A percentile compares a stretch with the other conserved stretches of the same genome.
These are phyloP conservation scores for Suhomyces panamericanus DNA, from an alignment of 1,139 yeast species.

Conservation along the genomic window DNA sequence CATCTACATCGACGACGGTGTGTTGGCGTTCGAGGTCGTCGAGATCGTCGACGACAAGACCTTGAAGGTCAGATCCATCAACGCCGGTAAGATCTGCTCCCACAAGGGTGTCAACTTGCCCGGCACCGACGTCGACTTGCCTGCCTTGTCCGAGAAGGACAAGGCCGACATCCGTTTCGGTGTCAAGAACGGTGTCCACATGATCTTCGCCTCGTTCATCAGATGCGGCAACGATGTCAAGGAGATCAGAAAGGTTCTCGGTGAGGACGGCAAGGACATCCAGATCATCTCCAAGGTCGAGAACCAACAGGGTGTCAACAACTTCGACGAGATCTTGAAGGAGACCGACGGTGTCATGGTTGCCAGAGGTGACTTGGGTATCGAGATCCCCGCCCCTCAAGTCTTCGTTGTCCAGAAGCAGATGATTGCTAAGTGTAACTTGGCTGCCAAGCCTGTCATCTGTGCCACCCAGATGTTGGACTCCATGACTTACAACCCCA, in stretches of 20 bases:
- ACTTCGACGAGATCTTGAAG: slow-evolving; percentile 90
- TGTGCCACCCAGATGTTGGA: slow-evolving; percentile 99
- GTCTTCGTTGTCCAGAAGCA: slow-evolving; percentile 98
- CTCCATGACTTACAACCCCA: slow-evolving; percentile 99
- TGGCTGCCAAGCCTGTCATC: slow-evolving; percentile 99
- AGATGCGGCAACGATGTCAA: slow-evolving; percentile 89
- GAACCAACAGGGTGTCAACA: slow-evolving; percentile 99
- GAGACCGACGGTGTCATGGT: slow-evolving; percentile 99
- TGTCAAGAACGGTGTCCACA: slow-evolving; percentile 95
- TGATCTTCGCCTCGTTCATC: slow-evolving; percentile 97
- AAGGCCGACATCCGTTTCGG: slow-evolving; percentile 88
- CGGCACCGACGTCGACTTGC: slow-evolving; percentile 97
- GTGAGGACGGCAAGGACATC: slow-evolving; percentile 94
- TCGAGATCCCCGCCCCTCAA: slow-evolving; percentile 98
- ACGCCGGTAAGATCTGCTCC: slow-evolving; percentile 92
- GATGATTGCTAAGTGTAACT: slow-evolving; percentile 97
- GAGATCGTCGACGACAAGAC: slow-evolving; percentile 78
- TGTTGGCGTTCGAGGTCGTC: slow-evolving; percentile 87
- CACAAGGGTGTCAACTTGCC: slow-evolving; percentile 99
- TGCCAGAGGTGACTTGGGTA: slow-evolving; percentile 99
- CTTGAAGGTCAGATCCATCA: slow-evolving; percentile 82
- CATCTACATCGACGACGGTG: slow-evolving; percentile 97
- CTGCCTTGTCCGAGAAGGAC: slow-evolving; percentile 97
- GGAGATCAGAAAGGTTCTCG: slow-evolving; percentile 90
- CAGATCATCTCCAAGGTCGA: slow-evolving; percentile 97